phyloP scores from a whole-genome alignment of 192 early-diverging fungal genomes.

The Thamnidium elegans region DNA sequence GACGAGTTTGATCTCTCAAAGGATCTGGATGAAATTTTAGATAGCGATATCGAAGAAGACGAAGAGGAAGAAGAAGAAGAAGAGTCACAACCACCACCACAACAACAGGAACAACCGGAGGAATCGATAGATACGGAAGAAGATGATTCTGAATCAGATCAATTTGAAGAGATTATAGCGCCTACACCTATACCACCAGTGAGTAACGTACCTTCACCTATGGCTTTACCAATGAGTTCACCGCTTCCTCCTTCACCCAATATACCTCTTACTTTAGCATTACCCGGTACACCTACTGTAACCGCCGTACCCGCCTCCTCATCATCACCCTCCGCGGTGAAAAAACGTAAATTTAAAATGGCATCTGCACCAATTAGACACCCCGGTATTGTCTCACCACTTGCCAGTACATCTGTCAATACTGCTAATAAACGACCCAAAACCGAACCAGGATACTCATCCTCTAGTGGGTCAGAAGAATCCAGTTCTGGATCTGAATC shows the following conservation, averaged over 20 bases:
- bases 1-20: slow-evolving; percentile 36
- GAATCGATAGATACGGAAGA: background rate
- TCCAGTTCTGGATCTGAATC: background rate
- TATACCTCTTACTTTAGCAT: slow-evolving; percentile 17
- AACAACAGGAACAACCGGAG: slow-evolving; percentile 30
- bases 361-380: slow-evolving; percentile 24
- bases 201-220: slow-evolving; percentile 6
- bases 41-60: slow-evolving; percentile 35
- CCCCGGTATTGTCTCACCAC: slow-evolving; percentile 9
- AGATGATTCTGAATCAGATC: slow-evolving; percentile 9
- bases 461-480: slow-evolving; percentile 12
- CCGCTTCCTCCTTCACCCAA: slow-evolving; percentile 1
- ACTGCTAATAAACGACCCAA: no score
- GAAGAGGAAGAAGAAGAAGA: slow-evolving; percentile 28
- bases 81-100: slow-evolving; percentile 3
- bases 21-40: slow-evolving; percentile 33
- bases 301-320: background rate
- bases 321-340: background rate
- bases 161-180: slow-evolving; percentile 24
- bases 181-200: background rate
- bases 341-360: slow-evolving; percentile 26
- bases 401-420: background rate
- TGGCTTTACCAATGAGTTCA: background rate
- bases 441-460: background rate
- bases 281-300: slow-evolving; percentile 18